Conservation (phyloP, 345 rosid species). For the Cardamine occulta region DNA sequence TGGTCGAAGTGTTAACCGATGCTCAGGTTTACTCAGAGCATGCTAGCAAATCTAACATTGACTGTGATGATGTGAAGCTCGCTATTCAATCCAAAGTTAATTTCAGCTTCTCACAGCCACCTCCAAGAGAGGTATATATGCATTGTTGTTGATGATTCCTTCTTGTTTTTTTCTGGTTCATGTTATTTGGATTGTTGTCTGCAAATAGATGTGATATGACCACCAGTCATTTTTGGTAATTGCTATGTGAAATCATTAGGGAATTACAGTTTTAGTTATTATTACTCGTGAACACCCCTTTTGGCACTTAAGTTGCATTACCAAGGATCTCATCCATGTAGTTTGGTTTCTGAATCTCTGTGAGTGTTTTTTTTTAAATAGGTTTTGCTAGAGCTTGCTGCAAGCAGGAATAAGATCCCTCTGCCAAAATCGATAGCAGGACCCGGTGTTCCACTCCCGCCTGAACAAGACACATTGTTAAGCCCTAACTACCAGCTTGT, state of each 20-base stretch:
- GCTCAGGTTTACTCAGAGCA: slow-evolving; percentile 94
- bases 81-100: slow-evolving; percentile 90
- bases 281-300: not conserved
- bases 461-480: slow-evolving; percentile 79
- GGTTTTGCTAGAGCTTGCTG: slow-evolving; percentile 78
- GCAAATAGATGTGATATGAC: not conserved
- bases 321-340: not conserved
- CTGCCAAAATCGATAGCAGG: slow-evolving; percentile 75
- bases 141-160: not conserved
- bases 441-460: slow-evolving; percentile 80
- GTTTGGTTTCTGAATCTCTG: not conserved
- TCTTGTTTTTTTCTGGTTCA: not conserved
- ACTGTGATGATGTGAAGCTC: slow-evolving; percentile 85
- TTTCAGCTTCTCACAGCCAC: slow-evolving; percentile 94
- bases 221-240: not conserved
- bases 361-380: slow-evolving; percentile 22
- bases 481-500: slow-evolving; percentile 82
- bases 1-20: slow-evolving; percentile 76
- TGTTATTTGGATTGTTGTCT: not conserved
- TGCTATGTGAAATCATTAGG: not conserved
- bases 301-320: not conserved
- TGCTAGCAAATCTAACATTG: slow-evolving; percentile 78
- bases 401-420: slow-evolving; percentile 83
- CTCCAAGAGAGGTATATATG: slow-evolving; percentile 78
- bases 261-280: not conserved